Evolutionary conservation across 805 yeast species (phyloP).

Genomic region (Dipodascopsis uninucleata): DNA sequence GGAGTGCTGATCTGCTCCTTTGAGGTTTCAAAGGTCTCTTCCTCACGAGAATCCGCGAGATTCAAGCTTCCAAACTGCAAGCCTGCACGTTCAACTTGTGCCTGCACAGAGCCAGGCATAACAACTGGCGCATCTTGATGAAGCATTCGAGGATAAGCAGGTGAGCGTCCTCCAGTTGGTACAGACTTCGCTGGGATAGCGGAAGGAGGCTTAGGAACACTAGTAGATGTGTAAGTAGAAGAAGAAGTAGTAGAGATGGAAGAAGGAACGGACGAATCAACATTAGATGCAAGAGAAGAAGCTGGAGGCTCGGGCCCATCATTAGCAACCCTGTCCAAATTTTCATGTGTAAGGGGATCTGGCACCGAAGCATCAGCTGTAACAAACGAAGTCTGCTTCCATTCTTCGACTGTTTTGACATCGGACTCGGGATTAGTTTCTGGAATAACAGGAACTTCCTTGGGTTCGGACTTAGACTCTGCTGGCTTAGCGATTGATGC

Average conservation of each 20-base stretch:
- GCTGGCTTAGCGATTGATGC: conserved; percentile 29
- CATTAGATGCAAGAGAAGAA: conserved; percentile 31
- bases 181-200: conserved; percentile 5
- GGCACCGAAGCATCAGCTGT: conserved; percentile 4
- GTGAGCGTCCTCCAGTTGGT: conserved; percentile 20
- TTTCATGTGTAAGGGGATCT: conserved; percentile 26
- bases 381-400: conserved; percentile 5
- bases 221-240: conserved; percentile 26
- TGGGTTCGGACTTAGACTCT: too few relatives aligned
- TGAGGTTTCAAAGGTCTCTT: conserved; percentile 15
- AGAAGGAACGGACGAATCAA: conserved; percentile 10
- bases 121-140: conserved; percentile 47
- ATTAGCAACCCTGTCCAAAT: conserved; percentile 26
- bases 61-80: conserved; percentile 62
- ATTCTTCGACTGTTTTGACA: conserved; percentile 14
- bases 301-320: conserved; percentile 29
- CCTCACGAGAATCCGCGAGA: conserved; percentile 30
- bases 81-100: conserved; percentile 49
- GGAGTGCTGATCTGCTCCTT: conserved; percentile 2
- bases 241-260: conserved; percentile 15
- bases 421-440: conserved; percentile 9
- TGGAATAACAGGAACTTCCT: too few relatives aligned
- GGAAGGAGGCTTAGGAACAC: conserved; percentile 30
- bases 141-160: conserved; percentile 37
- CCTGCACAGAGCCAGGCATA: conserved; percentile 50